Percentiles rank a stretch among this genome's conserved stretches.
phyloP scores from a whole-genome alignment of 1,139 yeast species.

The Geotrichum histeridarum region DNA sequence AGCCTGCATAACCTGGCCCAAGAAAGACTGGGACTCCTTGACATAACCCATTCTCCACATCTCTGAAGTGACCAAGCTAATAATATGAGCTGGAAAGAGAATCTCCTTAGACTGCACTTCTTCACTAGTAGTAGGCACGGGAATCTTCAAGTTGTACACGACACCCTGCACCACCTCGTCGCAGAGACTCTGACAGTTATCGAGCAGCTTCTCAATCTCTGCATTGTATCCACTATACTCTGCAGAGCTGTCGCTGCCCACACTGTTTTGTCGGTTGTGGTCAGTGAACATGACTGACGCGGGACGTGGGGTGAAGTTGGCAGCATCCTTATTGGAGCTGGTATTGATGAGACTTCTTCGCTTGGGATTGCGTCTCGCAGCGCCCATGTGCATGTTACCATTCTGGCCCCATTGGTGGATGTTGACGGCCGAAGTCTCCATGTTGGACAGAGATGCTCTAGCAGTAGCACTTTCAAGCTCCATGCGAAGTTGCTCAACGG shows the following conservation, averaged over 20 bases:
- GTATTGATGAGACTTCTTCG: constrained; percentile 31
- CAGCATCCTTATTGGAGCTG: constrained; percentile 23
- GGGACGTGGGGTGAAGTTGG: constrained; percentile 35
- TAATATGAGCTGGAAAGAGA: constrained; percentile 91
- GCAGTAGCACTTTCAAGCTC: constrained; percentile 47
- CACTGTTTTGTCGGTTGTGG: constrained; percentile 28
- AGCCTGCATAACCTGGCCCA: constrained; percentile 84
- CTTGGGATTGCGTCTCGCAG: constrained; percentile 33
- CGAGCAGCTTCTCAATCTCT: constrained; percentile 46
- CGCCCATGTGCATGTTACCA: constrained; percentile 10
- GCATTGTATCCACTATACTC: constrained; percentile 33
- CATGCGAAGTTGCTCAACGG: constrained; percentile 62
- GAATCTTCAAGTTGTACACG: constrained; percentile 81
- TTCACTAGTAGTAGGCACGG: constrained; percentile 73
- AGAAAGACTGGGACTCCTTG: constrained; percentile 82
- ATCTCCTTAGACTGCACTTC: constrained; percentile 85
- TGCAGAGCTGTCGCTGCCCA: constrained; percentile 28
- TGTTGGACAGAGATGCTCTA: constrained; percentile 24
- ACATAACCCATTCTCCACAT: constrained; percentile 98
- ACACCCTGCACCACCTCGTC: constrained; percentile 84
- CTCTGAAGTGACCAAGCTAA: constrained; percentile 85
- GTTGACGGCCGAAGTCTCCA: not conserved
- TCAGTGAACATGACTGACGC: constrained; percentile 31
- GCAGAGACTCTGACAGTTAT: constrained; percentile 73
- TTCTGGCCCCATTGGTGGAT: constrained; percentile 10